Conservation (phyloP, 169 alveolate species). For the Cryptosporidium tyzzeri region DNA sequence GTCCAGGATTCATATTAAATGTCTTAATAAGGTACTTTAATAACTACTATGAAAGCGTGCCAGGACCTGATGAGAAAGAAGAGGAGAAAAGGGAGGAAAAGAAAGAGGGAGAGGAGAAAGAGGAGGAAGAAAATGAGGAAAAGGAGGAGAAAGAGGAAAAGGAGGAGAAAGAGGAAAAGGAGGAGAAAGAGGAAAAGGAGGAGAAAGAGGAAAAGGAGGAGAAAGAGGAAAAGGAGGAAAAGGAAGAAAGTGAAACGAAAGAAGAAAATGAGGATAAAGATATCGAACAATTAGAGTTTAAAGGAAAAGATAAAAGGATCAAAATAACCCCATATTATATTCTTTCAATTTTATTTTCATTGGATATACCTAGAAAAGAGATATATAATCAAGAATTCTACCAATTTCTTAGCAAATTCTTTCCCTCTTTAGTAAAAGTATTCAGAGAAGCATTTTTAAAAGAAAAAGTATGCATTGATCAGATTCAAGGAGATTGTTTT, state of each 20-base stretch:
- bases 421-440: constrained; percentile 15
- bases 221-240: too few relatives aligned
- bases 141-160: not conserved
- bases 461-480: not conserved
- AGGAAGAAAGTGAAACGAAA: too few relatives aligned
- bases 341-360: constrained; percentile 46
- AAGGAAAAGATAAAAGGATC: constrained; percentile 17
- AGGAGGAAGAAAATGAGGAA: too few relatives aligned
- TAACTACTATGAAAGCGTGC: not conserved
- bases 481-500: not conserved
- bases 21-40: constrained; percentile 22
- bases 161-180: too few relatives aligned
- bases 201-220: too few relatives aligned
- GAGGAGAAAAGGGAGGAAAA: not conserved
- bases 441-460: not conserved
- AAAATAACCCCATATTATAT: constrained; percentile 30
- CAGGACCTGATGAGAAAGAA: not conserved
- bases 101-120: too few relatives aligned
- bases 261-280: not conserved
- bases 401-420: not conserved
- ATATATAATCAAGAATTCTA: constrained; percentile 16
- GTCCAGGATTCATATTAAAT: constrained; percentile 15
- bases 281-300: not conserved
- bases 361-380: constrained; percentile 8
- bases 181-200: too few relatives aligned